Percentiles rank a stretch among this genome's conserved stretches.
Conservation (phyloP, 306 rosid genomes). For the Delonix regia region DNA sequence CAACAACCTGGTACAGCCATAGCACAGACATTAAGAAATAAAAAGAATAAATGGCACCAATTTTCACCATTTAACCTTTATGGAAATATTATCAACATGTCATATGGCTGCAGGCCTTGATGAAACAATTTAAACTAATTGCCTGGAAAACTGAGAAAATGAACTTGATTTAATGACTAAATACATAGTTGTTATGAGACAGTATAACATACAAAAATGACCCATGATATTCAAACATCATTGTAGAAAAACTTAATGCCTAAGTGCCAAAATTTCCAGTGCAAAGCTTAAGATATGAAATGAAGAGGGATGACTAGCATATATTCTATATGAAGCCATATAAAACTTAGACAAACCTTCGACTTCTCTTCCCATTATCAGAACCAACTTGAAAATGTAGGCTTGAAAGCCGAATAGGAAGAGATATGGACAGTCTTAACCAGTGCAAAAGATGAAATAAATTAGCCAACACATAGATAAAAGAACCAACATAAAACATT, state of each 20-base stretch:
- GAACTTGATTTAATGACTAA: neutral
- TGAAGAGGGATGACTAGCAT: slow-evolving; percentile 17
- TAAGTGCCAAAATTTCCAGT: slow-evolving; percentile 1
- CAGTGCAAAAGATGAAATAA: slow-evolving; percentile 11
- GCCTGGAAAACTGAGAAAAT: neutral
- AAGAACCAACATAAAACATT: slow-evolving; percentile 10
- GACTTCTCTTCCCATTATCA: slow-evolving; percentile 7
- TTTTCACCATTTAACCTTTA: neutral
- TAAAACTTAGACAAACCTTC: slow-evolving; percentile 15
- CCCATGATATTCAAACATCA: slow-evolving; percentile 17
- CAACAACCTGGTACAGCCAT: slow-evolving; percentile 70
- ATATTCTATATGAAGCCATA: slow-evolving; percentile 9
- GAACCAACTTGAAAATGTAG: slow-evolving; percentile 1
- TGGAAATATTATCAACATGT: neutral
- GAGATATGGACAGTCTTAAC: slow-evolving; percentile 18
- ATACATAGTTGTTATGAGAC: neutral
- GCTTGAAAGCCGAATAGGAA: neutral
- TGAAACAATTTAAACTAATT: neutral
- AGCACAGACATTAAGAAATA: slow-evolving; percentile 20
- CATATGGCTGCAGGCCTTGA: neutral
- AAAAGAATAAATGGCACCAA: neutral
- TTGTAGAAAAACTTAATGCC: neutral
- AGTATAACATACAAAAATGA: neutral
- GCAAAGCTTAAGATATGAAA: slow-evolving; percentile 17
- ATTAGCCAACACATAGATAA: neutral